A percentile compares a stretch with the other conserved stretches of the same genome.
phyloP scores from a whole-genome alignment of 345 rosid species.

The Nasturtium officinale region DNA sequence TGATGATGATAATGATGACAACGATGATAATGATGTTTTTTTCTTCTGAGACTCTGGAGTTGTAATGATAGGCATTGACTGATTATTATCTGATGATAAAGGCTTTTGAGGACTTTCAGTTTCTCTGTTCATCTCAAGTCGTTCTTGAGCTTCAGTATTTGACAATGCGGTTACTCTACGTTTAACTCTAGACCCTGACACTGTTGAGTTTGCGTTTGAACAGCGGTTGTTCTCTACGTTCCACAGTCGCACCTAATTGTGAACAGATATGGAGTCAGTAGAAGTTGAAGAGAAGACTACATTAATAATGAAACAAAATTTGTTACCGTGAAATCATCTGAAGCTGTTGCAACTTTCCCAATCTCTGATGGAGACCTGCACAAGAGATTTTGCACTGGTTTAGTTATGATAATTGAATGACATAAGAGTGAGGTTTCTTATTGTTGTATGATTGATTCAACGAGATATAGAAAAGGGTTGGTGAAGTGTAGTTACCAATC shows the following conservation, averaged over 20 bases:
- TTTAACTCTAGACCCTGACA: conserved; percentile 50
- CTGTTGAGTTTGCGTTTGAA: conserved; percentile 36
- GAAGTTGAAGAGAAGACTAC: not conserved
- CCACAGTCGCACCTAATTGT: conserved; percentile 74
- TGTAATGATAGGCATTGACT: conserved; percentile 36
- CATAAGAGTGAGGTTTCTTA: not conserved
- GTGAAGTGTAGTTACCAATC: conserved; percentile 63
- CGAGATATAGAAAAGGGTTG: not conserved
- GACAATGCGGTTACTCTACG: conserved; percentile 77
- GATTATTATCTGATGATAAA: conserved; percentile 32
- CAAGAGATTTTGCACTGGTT: not conserved
- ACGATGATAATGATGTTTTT: conserved; percentile 21
- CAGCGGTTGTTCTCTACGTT: conserved; percentile 51
- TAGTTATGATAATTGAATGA: not conserved
- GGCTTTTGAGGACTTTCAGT: conserved; percentile 34
- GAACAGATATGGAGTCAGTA: conserved; percentile 12
- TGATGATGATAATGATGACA: conserved; percentile 1
- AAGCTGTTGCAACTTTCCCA: conserved; percentile 73
- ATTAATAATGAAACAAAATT: not conserved
- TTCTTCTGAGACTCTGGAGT: conserved; percentile 65
- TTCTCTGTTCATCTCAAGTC: conserved; percentile 48
- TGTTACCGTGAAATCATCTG: conserved; percentile 85
- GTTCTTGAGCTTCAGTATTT: conserved; percentile 46
- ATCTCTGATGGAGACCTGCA: conserved; percentile 66
- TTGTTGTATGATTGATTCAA: not conserved